phyloP scores from a whole-genome alignment of 1,284 basidiomycete species.

The Entoloma clypeatum region DNA sequence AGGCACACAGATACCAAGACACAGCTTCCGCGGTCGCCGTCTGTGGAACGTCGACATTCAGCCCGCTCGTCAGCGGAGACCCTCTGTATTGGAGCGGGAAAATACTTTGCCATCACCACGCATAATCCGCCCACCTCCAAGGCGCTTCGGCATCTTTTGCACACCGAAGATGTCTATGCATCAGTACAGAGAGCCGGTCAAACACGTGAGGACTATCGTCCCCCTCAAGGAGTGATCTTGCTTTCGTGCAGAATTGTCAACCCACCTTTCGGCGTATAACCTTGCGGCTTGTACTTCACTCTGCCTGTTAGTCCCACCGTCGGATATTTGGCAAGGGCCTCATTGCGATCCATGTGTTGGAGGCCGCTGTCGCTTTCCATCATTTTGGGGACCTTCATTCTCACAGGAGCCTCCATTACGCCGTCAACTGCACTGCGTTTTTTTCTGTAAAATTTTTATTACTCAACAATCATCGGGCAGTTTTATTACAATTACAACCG shows the following conservation, averaged over 20 bases:
- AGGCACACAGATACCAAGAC: neutral
- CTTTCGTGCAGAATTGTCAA: neutral
- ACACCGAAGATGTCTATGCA: slow-evolving; percentile 30
- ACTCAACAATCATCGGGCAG: too few relatives aligned
- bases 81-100: slow-evolving; percentile 16
- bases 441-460: too few relatives aligned
- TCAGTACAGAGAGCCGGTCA: slow-evolving; percentile 15
- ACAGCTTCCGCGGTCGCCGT: slow-evolving; percentile 2
- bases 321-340: too few relatives aligned
- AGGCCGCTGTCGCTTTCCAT: too few relatives aligned
- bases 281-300: slow-evolving; percentile 1
- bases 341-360: too few relatives aligned
- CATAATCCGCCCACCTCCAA: slow-evolving; percentile 23
- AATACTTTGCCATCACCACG: slow-evolving; percentile 12
- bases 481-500: neutral
- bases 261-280: neutral
- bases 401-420: too few relatives aligned
- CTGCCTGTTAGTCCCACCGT: neutral
- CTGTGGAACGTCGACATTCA: slow-evolving; percentile 10
- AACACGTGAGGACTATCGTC: slow-evolving; percentile 12
- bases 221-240: slow-evolving; percentile 15
- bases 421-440: too few relatives aligned
- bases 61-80: slow-evolving; percentile 7
- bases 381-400: too few relatives aligned
- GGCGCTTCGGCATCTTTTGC: slow-evolving; percentile 31